Evolutionary conservation across 2,329 filamentous ascomycete genomes (phyloP).

Genomic region (Xylaria sp.): DNA sequence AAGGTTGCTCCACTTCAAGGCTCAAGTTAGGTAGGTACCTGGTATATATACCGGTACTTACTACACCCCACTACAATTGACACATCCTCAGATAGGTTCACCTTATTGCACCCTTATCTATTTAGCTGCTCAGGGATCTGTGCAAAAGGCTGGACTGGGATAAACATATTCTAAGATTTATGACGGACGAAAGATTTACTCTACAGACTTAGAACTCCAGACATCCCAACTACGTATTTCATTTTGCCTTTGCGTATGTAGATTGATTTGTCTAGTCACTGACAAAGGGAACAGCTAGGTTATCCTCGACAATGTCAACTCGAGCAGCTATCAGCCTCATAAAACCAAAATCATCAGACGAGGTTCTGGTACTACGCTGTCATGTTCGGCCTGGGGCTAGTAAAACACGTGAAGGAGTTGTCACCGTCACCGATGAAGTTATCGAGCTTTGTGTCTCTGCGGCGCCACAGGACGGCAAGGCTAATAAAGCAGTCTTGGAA

Average conservation of each 20-base stretch:
- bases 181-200: too few relatives aligned
- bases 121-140: neutral
- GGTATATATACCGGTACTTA: too few relatives aligned
- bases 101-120: too few relatives aligned
- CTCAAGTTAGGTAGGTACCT: too few relatives aligned
- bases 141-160: neutral
- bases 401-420: conserved; percentile 70
- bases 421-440: conserved; percentile 63
- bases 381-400: conserved; percentile 74
- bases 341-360: conserved; percentile 57
- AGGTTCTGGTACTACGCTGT: conserved; percentile 69
- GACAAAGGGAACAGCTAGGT: neutral
- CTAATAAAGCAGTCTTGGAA: conserved; percentile 73
- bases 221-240: neutral
- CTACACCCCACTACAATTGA: too few relatives aligned
- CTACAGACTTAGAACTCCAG: neutral
- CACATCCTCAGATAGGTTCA: too few relatives aligned
- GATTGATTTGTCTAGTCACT: neutral
- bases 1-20: neutral
- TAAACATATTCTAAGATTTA: neutral
- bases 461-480: conserved; percentile 73
- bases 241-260: neutral
- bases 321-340: conserved; percentile 62
- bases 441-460: conserved; percentile 75
- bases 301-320: conserved; percentile 47